Base-by-base conservation (phyloP, 306 rosid genomes). In the Quercus cerris region DNA sequence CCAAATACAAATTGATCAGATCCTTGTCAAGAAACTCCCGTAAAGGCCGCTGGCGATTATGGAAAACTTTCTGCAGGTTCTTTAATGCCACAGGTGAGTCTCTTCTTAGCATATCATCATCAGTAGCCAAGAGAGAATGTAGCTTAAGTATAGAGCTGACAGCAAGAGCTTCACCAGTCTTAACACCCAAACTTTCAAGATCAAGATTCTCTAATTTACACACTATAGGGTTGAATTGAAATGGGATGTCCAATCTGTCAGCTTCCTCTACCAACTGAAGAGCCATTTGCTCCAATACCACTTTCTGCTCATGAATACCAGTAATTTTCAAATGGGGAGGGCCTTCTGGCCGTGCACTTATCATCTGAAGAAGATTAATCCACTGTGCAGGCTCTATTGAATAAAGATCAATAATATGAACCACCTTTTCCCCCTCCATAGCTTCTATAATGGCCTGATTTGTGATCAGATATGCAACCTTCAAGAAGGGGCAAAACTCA, bases 131-230 rank as follows among this genome's bases (percentile, higher is more conserved):
- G 44, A 94, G 91, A 8, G 90, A 80, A 80, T 94, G 99, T 55
- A 94, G 88, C 77, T 90, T 92, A 64, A 94, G 94, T 14, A 87
- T 90, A 4, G 92, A 90, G 82, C 93, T 86, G 0, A 94, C 88
- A 6, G 97, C 97, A 70, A 94, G 87, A 27, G 99, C 97, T 35
- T 94, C 99, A 5, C 99, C 99, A 20, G 91, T 87, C 86, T 86
- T 91, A 23, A 94, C 94, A 57, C 86, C 86, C 89, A 94, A 89
- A 73, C 81, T 89, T 31, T 89, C 95, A 4, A 94, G 76, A 51
- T 91, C 90, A 49, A 94, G 92, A 74, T 90, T 86, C 71, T 93
- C 97, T 52, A 94, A 52, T 74, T 84, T 92, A 87, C 95, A 85
- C 35, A 93, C 91, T 17, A 90, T 25, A 11, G 91, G 85, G 81